Percentiles rank a stretch among this genome's conserved stretches.
phyloP scores from a whole-genome alignment of 345 rosid genomes.

The Eucalyptus regnans region DNA sequence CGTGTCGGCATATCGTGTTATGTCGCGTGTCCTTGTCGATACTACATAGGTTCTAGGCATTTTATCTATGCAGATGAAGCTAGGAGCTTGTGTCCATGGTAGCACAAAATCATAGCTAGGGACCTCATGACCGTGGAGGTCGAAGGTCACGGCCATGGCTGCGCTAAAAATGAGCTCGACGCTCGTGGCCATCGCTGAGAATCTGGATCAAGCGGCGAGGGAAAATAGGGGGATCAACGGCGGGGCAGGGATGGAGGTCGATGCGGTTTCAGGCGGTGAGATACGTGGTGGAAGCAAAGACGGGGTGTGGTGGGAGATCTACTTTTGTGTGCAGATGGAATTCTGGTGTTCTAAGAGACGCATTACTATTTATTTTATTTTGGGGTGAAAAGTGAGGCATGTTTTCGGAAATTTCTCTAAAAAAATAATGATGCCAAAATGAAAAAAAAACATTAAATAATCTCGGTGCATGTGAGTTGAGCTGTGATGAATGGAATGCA shows the following conservation, averaged over 20 bases:
- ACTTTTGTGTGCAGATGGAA: neutral
- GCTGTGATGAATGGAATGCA: neutral
- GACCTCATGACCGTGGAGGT: neutral
- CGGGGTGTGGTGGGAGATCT: neutral
- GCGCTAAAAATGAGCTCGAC: neutral
- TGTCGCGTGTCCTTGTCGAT: rapidly evolving
- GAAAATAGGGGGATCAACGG: neutral
- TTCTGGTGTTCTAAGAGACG: too few relatives aligned
- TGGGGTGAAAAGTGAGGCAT: neutral
- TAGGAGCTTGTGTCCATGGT: neutral
- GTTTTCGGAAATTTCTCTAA: neutral
- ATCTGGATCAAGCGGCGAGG: neutral
- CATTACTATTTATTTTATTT: too few relatives aligned
- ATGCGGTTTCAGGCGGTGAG: neutral
- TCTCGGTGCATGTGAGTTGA: neutral
- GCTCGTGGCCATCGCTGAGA: neutral
- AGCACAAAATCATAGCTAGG: neutral
- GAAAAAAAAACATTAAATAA: too few relatives aligned
- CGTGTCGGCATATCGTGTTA: rapidly evolving
- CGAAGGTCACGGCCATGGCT: neutral
- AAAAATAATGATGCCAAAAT: neutral
- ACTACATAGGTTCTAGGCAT: too few relatives aligned
- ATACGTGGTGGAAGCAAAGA: neutral
- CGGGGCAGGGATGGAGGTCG: neutral
- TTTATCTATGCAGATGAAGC: neutral